Evolutionary conservation across 192 early-diverging fungal genomes (phyloP), one percentile per base, ranked within the genome.

Genomic region (Oehlia diaphana): DNA sequence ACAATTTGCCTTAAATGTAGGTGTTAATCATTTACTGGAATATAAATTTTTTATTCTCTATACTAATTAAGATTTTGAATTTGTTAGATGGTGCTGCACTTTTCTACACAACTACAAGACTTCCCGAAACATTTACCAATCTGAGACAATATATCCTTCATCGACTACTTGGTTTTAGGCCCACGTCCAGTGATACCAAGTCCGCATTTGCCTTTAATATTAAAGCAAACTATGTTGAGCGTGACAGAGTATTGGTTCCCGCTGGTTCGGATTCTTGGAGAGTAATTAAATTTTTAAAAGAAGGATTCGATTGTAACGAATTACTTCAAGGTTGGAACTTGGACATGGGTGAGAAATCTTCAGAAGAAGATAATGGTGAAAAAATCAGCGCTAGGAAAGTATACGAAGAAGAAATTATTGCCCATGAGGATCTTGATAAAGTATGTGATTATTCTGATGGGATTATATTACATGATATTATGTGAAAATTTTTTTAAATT

Each of bases 181-280:
- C 79, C 21, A 78, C 74, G 31, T 53, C 80, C 69, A 72, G 63
- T 1, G 80, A 74, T 16, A 53, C 81, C 16, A 82, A 81, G 13
- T 78, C 82, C 23, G 73, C 80, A 7, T 92, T 89, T 69, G 84
- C 87, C 9, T 95, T 93, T 84, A 88, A 85, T 33, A 74, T 88
- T 62, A 90, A 92, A 4, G 91, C 96, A 2, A 91, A 95, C 69
- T 92, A 96, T 5, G 91, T 97, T 49, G 96, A 97, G 63, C 92
- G 96, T 53, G 95, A 97, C 77, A 86, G 88, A 42, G 94, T 97
- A 42, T 86, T 95, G 82, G 93, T 98, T 49, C 97, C 97, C 9
- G 84, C 92, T 44, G 97, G 97, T 16, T 98, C 96, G 97, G 97
- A 98, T 83, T 93, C 93, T 23, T 93, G 91, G 88, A 92, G 92